Base-by-base conservation (phyloP, 2,329 filamentous ascomycete genomes). In the Mycosphaerella sp. region DNA sequence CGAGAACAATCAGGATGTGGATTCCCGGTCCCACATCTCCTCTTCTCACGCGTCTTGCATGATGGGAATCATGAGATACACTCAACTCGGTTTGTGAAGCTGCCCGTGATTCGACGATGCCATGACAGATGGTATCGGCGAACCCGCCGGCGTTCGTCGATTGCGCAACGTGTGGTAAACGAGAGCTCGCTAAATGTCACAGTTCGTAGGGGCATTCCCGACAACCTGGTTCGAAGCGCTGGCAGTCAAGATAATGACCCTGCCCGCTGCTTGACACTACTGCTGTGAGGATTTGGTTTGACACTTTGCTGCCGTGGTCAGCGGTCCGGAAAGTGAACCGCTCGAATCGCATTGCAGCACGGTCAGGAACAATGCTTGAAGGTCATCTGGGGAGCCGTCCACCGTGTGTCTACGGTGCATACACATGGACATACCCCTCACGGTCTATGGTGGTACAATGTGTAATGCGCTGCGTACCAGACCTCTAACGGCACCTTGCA, bases 401-500 rank as follows among this genome's bases (percentile, higher is more conserved):
- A 51, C 46, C 51, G 48, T 57, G 56, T 54, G 56, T 54, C 55
- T 53, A 48, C 56, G 55, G 46, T 52, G 53, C 55, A 53, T 56
- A 55, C 34, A 38, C 55, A 51, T 56, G 45, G 50, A 59, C 47
- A 49, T 38, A 48, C 59, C 56, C 51, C 50, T 57, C 59, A 48
- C 54, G 38, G 52, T 53, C 57, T 52, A 46, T 43, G 48, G 60
- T 64, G 14, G 53, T 32, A 62, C 59, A 47, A 45, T 48, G 47
- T 47, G 51, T 32, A 32, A 17, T 36, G 48, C 42, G 48, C 40
- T 34, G 48, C 45, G 45, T 48, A 26, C 44, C 41, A 48, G 45
- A 57, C 53, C 48, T 54, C 55, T 56, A 53, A 45, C 58, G 58
- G 61, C 59, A 51, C 58, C 59, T 61, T 64, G 62, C 62, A 59